Percentiles rank a stretch among this genome's conserved stretches.
Conservation (phyloP, 345 rosid genomes). For the Carallia brachiata region DNA sequence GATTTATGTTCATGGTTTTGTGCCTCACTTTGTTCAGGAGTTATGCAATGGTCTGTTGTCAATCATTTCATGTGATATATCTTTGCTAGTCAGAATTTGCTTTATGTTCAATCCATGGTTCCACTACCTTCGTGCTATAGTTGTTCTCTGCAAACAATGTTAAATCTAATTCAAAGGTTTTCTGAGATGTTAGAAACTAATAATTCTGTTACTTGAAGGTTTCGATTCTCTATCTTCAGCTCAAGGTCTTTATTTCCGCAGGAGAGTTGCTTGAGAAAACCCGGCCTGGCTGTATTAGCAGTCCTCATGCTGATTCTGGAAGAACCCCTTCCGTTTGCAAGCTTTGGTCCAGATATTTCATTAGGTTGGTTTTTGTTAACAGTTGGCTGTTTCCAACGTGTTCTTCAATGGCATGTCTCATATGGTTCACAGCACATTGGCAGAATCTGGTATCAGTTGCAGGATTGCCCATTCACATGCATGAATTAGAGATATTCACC, state of each 20-base stretch:
- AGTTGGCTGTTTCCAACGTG: slow-evolving; percentile 1
- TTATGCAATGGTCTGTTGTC: background rate
- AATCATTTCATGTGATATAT: background rate
- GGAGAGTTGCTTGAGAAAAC: slow-evolving; percentile 42
- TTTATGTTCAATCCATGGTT: background rate
- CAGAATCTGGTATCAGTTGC: slow-evolving; percentile 58
- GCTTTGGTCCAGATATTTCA: slow-evolving; percentile 61
- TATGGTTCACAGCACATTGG: slow-evolving; percentile 17
- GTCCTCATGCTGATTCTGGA: slow-evolving; percentile 35
- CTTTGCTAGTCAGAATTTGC: background rate
- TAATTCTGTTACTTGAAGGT: slow-evolving; percentile 28
- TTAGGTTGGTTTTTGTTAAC: slow-evolving; percentile 38
- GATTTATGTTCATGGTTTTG: background rate
- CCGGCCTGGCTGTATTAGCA: slow-evolving; percentile 17
- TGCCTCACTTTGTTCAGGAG: background rate
- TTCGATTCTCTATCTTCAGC: slow-evolving; percentile 57
- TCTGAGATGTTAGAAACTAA: slow-evolving; percentile 12
- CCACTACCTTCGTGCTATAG: background rate
- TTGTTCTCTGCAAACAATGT: background rate
- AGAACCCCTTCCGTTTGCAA: slow-evolving; percentile 43
- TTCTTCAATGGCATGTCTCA: background rate
- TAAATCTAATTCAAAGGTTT: background rate
- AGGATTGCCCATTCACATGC: slow-evolving; percentile 57
- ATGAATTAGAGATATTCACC: slow-evolving; percentile 49
- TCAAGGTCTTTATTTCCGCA: slow-evolving; percentile 41